phyloP scores from a whole-genome alignment of 768 basidiomycete genomes.

The Galerina sulciceps region DNA sequence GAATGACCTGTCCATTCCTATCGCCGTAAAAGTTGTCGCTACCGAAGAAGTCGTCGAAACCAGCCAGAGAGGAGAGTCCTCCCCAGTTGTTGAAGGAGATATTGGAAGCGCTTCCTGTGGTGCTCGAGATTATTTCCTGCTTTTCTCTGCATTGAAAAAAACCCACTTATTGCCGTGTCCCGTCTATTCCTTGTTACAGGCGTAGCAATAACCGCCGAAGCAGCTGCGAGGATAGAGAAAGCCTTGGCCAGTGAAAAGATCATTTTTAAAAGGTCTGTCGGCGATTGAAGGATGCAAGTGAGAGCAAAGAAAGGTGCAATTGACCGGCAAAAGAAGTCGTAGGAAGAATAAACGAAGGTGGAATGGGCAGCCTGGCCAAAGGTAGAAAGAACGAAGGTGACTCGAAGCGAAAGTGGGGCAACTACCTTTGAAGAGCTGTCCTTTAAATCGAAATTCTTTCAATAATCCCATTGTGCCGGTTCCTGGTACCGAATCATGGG shows the following conservation, averaged over 20 bases:
- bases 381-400: slow-evolving; percentile 6
- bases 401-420: slow-evolving; percentile 12
- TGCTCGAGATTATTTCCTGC: no score
- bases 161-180: slow-evolving; percentile 9
- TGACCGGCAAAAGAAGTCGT: slow-evolving; percentile 8
- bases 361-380: slow-evolving; percentile 23
- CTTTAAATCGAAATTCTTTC: slow-evolving; percentile 10
- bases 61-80: slow-evolving; percentile 37
- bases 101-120: no score
- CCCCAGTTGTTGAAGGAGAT: slow-evolving; percentile 41
- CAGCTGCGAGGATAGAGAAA: slow-evolving; percentile 13
- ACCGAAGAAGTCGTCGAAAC: slow-evolving; percentile 53
- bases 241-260: slow-evolving; percentile 15
- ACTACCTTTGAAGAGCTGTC: not conserved
- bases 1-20: slow-evolving; percentile 32
- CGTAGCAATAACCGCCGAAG: slow-evolving; percentile 10
- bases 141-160: not conserved
- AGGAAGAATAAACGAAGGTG: slow-evolving; percentile 1
- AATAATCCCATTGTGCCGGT: no score
- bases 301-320: slow-evolving; percentile 7
- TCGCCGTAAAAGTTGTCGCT: slow-evolving; percentile 44
- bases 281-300: slow-evolving; percentile 2
- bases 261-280: slow-evolving; percentile 13
- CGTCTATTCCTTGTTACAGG: slow-evolving; percentile 15
- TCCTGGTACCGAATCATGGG: no score